Percentiles rank a stretch among this genome's conserved stretches.
Evolutionary conservation across 192 early-diverging fungal species (phyloP).

Genomic region (Phlyctochytrium bullatum): DNA sequence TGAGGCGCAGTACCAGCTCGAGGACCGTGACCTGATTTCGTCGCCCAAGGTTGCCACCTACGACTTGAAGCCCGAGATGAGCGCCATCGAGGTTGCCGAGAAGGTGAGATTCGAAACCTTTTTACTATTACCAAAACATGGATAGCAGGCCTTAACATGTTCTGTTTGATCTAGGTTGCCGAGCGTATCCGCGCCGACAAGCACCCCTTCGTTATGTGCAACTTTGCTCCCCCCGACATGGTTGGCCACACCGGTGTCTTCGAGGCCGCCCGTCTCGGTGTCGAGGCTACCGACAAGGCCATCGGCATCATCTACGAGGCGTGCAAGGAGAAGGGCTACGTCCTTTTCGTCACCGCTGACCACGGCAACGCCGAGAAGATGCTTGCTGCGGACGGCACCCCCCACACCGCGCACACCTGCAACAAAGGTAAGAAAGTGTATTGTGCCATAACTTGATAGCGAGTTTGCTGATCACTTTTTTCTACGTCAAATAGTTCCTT

Average conservation of each 20-base stretch:
- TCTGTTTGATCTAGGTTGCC: constrained; percentile 45
- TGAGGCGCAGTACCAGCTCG: constrained; percentile 84
- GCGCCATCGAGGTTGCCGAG: constrained; percentile 80
- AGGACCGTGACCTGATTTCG: constrained; percentile 87
- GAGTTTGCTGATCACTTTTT: constrained; percentile 4
- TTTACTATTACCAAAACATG: no score
- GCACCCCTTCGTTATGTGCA: constrained; percentile 96
- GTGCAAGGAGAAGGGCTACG: constrained; percentile 83
- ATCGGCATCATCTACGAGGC: constrained; percentile 94
- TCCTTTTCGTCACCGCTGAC: constrained; percentile 94
- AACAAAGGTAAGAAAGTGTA: constrained; percentile 37
- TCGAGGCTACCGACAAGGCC: constrained; percentile 91
- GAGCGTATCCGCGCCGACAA: constrained; percentile 72
- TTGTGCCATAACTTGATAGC: not conserved
- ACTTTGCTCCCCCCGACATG: constrained; percentile 93
- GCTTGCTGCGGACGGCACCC: constrained; percentile 77
- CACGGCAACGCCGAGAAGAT: constrained; percentile 99
- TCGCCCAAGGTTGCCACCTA: constrained; percentile 98
- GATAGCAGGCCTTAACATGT: no score
- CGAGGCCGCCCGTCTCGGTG: constrained; percentile 85
- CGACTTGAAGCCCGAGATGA: constrained; percentile 96
- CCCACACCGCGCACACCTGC: constrained; percentile 97
- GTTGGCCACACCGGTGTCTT: constrained; percentile 97
- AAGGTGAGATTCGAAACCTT: constrained; percentile 44
- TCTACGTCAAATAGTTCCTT: constrained; percentile 74